Conservation (phyloP, 768 basidiomycete species). For the Boletus huronensis region DNA sequence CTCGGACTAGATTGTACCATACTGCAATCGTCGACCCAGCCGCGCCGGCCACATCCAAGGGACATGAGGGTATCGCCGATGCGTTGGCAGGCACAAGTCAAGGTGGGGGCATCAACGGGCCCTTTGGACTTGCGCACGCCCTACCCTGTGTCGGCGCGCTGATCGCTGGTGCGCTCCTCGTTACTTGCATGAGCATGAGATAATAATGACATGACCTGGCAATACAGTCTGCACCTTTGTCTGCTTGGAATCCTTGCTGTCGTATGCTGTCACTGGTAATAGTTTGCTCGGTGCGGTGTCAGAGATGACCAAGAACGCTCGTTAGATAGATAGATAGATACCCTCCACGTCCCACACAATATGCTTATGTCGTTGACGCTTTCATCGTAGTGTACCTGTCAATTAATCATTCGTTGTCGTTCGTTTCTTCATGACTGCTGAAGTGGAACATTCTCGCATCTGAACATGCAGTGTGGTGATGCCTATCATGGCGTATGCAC, state of each 20-base stretch:
- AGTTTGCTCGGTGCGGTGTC: background rate
- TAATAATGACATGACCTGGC: background rate
- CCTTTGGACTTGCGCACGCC: slow-evolving; percentile 7
- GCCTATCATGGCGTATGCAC: too few relatives aligned
- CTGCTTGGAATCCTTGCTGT: slow-evolving; percentile 8
- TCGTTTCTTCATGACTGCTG: background rate
- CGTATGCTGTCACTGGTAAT: slow-evolving; percentile 8
- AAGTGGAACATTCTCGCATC: background rate
- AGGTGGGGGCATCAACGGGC: background rate
- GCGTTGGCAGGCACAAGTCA: slow-evolving; percentile 8
- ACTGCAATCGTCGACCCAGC: slow-evolving; percentile 53
- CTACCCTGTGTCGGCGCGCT: slow-evolving; percentile 11
- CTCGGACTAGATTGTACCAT: slow-evolving; percentile 28
- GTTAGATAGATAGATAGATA: slow-evolving; percentile 5
- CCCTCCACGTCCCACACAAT: slow-evolving; percentile 20
- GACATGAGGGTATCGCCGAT: slow-evolving; percentile 35
- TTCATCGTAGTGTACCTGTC: background rate
- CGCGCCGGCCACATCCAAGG: slow-evolving; percentile 65
- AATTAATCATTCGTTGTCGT: background rate
- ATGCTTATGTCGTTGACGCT: slow-evolving; percentile 11
- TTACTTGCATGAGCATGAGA: slow-evolving; percentile 4
- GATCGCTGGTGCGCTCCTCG: slow-evolving; percentile 14
- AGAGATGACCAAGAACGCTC: background rate
- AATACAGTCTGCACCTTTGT: slow-evolving; percentile 8
- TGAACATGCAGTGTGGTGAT: background rate